Evolutionary conservation across 2,329 filamentous ascomycete genomes (phyloP).

Genomic region (Arthrobotrys megalospora): DNA sequence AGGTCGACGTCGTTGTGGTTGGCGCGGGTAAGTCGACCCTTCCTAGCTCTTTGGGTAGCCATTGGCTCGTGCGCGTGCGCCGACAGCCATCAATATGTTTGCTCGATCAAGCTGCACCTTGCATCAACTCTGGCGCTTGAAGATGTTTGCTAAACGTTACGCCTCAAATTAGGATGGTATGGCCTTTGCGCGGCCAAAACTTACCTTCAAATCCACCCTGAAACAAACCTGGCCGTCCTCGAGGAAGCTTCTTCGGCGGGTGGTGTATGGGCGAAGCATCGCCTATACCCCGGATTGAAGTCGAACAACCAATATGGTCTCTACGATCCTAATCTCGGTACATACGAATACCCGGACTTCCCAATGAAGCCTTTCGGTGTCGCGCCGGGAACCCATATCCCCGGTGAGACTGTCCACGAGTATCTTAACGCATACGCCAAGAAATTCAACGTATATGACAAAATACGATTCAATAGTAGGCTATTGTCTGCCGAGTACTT

Average conservation of each 20-base stretch:
- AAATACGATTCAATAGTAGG: slow-evolving; percentile 68
- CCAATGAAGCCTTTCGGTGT: slow-evolving; percentile 71
- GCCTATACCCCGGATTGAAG: slow-evolving; percentile 78
- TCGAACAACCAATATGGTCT: slow-evolving; percentile 82
- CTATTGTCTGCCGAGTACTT: slow-evolving; percentile 68
- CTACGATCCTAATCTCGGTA: slow-evolving; percentile 67
- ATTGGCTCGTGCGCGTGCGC: slow-evolving; percentile 32
- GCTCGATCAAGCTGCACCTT: slow-evolving; percentile 7
- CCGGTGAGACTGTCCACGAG: slow-evolving; percentile 69
- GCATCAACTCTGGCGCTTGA: slow-evolving; percentile 2
- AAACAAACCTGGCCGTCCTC: slow-evolving; percentile 73
- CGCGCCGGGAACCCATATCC: slow-evolving; percentile 71
- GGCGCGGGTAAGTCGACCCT: slow-evolving; percentile 51
- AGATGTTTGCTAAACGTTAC: slow-evolving; percentile 39
- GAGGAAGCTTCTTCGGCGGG: slow-evolving; percentile 75
- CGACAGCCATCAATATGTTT: slow-evolving; percentile 12
- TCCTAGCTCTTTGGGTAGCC: background rate
- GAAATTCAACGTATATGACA: slow-evolving; percentile 68
- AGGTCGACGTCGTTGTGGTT: slow-evolving; percentile 60
- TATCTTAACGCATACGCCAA: slow-evolving; percentile 71
- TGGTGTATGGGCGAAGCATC: slow-evolving; percentile 78
- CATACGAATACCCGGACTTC: slow-evolving; percentile 78
- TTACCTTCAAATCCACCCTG: slow-evolving; percentile 72
- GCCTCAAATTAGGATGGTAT: slow-evolving; percentile 66
- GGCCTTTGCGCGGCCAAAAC: slow-evolving; percentile 71